Base-by-base conservation (phyloP, 2,329 filamentous ascomycete species). In the Fusarium chaquense region DNA sequence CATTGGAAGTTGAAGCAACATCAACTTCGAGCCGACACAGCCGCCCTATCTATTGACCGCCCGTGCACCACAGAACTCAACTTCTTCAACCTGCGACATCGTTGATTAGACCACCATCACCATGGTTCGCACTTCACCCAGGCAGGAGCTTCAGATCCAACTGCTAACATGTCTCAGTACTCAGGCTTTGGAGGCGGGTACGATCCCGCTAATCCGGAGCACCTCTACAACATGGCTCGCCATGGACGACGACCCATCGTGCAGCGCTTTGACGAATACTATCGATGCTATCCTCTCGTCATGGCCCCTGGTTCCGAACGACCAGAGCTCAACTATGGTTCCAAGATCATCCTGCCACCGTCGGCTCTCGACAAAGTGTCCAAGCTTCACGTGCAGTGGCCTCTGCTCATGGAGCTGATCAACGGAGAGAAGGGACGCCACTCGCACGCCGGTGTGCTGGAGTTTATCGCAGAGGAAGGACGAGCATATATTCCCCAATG, bases 401-500 rank as follows among this genome's bases (percentile, higher is more conserved):
- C 96, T 10, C 93, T 99, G 85, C 88, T 98, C 71, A 97, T 99
- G 83, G 95, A 99, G 86, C 86, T 99, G 71, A 92, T 93, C 75
- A 99, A 98, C 78, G 94, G 94, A 26, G 89, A 91, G 67, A 91
- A 90, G 77, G 89, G 89, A 30, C 91, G 87, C 78, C 91, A 92
- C 78, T 96, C 95, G 28, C 96, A 99, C 81, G 94, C 93, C 7
- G 96, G 96, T 83, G 96, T 99, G 22, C 82, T 99, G 69, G 96
- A 99, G 81, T 99, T 99, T 77, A 96, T 97, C 59, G 96, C 96
- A 6, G 96, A 99, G 78, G 96, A 99, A 80, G 96, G 96, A 51
- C 92, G 96, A 78, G 94, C 97, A 56, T 99, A 99, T 81, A 86
- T 99, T 65, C 96, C 96, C 33, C 93, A 94, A 80, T 99, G 96